Conservation (phyloP, 2,329 filamentous ascomycete genomes). For the Sclerotinia subarctica region DNA sequence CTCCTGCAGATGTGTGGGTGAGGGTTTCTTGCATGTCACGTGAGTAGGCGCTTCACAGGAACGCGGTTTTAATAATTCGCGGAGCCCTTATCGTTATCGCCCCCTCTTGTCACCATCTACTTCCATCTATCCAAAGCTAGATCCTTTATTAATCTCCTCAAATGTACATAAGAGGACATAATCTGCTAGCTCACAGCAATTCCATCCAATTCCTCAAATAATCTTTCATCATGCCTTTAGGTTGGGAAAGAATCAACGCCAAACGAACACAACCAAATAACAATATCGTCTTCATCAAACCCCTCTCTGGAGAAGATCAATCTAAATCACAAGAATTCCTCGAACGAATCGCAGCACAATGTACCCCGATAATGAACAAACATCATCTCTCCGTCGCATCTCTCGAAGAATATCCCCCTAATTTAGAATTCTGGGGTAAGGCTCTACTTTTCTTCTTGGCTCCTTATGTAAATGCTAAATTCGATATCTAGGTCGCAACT, state of each 20-base stretch:
- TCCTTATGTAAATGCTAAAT: background rate
- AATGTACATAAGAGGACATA: background rate
- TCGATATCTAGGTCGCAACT: slow-evolving; percentile 68
- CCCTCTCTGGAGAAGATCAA: slow-evolving; percentile 63
- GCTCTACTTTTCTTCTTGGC: background rate
- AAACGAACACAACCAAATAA: slow-evolving; percentile 71
- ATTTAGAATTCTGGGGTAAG: slow-evolving; percentile 65
- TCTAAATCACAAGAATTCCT: slow-evolving; percentile 65
- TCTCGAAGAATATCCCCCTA: slow-evolving; percentile 78
- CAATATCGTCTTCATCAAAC: slow-evolving; percentile 81
- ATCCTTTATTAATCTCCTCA: background rate
- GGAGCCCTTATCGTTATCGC: slow-evolving; percentile 3
- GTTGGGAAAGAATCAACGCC: slow-evolving; percentile 75
- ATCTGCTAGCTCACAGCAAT: background rate
- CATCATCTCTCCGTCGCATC: slow-evolving; percentile 63
- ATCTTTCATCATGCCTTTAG: slow-evolving; percentile 61
- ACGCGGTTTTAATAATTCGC: background rate
- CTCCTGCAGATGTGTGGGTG: background rate
- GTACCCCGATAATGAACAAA: slow-evolving; percentile 67
- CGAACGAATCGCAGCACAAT: slow-evolving; percentile 77
- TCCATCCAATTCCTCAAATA: background rate
- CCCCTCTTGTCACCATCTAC: background rate
- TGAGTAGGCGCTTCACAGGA: background rate
- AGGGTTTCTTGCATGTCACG: background rate
- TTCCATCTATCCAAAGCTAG: background rate